Conservation (phyloP, 2,329 filamentous ascomycete species). For the Pseudogymnoascus sp. region DNA sequence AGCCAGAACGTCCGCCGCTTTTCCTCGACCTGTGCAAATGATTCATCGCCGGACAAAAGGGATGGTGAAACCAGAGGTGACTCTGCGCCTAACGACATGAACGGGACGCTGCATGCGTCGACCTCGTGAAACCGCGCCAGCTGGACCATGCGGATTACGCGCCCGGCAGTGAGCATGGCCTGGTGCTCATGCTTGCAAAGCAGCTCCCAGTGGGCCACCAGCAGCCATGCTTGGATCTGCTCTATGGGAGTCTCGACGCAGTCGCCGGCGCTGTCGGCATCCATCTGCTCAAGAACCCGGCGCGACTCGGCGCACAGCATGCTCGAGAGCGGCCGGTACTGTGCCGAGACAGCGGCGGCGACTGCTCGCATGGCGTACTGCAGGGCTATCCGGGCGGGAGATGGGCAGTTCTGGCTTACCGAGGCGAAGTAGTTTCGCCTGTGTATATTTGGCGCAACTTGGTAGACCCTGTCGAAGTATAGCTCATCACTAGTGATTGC, state of each 20-base stretch:
- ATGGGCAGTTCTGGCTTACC: too few species aligned
- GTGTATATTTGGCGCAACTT: too few species aligned
- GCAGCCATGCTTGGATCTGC: conserved; percentile 31
- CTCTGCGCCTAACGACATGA: conserved; percentile 7
- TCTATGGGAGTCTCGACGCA: conserved; percentile 23
- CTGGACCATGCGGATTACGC: conserved; percentile 32
- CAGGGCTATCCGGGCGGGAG: conserved; percentile 19
- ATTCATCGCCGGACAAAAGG: too few species aligned
- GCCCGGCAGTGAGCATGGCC: conserved; percentile 32
- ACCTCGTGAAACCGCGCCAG: conserved; percentile 31
- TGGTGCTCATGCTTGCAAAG: conserved; percentile 29
- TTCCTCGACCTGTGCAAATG: conserved; percentile 26
- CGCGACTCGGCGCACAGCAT: background rate
- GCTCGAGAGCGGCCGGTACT: conserved; percentile 20
- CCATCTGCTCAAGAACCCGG: background rate
- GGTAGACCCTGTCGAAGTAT: too few species aligned
- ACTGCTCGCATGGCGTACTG: conserved; percentile 33
- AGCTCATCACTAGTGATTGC: too few species aligned
- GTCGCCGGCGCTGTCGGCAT: background rate
- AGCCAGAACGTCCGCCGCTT: conserved; percentile 35
- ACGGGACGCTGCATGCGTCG: conserved; percentile 26
- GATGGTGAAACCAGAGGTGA: too few species aligned
- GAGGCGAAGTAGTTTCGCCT: too few species aligned
- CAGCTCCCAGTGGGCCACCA: conserved; percentile 33
- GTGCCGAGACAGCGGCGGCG: conserved; percentile 29